Evolutionary conservation across 805 yeast genomes (phyloP), one percentile per base, ranked within the genome.

Genomic region (Candida endomychidarum): DNA sequence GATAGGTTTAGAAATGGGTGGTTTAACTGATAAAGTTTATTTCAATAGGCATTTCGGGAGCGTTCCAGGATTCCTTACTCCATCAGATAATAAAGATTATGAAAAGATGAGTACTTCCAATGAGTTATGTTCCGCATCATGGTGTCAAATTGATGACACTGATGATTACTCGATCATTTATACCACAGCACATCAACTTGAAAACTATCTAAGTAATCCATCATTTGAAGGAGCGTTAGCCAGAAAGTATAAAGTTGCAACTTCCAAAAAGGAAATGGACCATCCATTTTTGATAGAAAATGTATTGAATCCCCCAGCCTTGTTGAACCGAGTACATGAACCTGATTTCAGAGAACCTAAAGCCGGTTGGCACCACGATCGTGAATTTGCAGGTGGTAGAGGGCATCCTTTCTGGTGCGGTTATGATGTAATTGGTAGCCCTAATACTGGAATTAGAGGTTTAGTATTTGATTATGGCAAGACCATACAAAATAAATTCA

Each of bases 121-220:
- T 4, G 70, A 65, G 40, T 38, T 65, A 7, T 65, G 71, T 42
- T 62, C 69, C 9, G 46, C 66, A 11, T 62, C 69, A 10, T 64
- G 70, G 69, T 65, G 60, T 4, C 70, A 65, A 43, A 29, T 61
- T 2, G 49, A 48, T 30, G 63, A 52, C 16, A 41, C 19, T 2
- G 63, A 63, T 33, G 55, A 52, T 26, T 40, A 39, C 30, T 43
- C 51, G 2, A 44, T 65, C 20, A 24, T 62, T 8, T 65, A 61
- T 40, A 53, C 60, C 6, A 63, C 70, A 4, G 46, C 60, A 3
- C 66, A 62, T 42, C 71, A 65, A 42, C 48, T 63, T n/a, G 65
- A 64, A 34, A 61, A 60, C 30, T 55, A 57, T 50, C 24, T 51
- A 15, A 40, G 50, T 16, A 39, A 47, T 11, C 49, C 37, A 2